These are phyloP conservation scores for Pyrenochaeta sp. DNA, from an alignment of 2,329 filamentous ascomycete genomes.

Conservation along the genomic window DNA sequence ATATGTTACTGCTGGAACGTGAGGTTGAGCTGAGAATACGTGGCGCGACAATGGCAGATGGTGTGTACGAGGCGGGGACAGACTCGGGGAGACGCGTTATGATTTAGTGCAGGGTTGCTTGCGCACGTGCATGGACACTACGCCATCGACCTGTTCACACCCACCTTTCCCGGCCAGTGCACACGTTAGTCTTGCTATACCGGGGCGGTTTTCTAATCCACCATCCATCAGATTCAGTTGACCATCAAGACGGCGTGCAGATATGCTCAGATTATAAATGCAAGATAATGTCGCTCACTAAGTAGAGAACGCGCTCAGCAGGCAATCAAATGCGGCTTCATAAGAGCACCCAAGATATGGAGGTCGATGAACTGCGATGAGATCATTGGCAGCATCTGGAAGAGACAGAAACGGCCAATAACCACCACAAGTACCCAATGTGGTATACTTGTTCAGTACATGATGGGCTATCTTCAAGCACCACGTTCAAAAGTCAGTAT, in stretches of 20 bases:
- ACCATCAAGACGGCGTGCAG: no score
- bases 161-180: not conserved
- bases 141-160: not conserved
- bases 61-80: conserved; percentile 26
- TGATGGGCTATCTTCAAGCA: not conserved
- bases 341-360: no score
- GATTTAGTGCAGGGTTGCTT: conserved; percentile 20
- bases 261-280: no score
- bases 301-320: no score
- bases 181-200: not conserved
- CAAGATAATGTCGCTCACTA: no score
- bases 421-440: no score
- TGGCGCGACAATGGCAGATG: conserved; percentile 30
- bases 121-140: conserved; percentile 12
- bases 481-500: not conserved
- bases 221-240: no score
- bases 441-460: not conserved
- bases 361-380: no score
- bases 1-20: conserved; percentile 3
- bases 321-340: no score
- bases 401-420: no score
- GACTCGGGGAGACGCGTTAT: conserved; percentile 27
- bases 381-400: no score
- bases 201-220: not conserved
- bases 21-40: conserved; percentile 10